Percentiles rank a stretch among this genome's conserved stretches.
Evolutionary conservation across 2,329 filamentous ascomycete genomes (phyloP).

Genomic region (Didymella sp.): DNA sequence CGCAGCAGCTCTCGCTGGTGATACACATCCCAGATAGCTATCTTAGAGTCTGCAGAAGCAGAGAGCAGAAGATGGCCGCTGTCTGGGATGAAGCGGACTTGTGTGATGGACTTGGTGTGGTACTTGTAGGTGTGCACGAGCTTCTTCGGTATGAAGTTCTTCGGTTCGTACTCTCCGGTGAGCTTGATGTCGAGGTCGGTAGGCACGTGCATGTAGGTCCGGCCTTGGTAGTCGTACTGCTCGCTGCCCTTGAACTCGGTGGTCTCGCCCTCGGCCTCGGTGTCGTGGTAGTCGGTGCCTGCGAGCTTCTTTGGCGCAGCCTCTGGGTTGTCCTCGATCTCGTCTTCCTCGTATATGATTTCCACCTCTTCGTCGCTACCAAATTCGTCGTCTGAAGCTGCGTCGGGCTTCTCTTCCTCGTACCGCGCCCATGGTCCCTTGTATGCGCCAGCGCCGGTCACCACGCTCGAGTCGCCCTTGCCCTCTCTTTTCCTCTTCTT

Average conservation of each 20-base stretch:
- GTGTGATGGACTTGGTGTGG: slow-evolving; percentile 81
- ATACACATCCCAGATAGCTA: slow-evolving; percentile 95
- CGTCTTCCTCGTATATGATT: slow-evolving; percentile 78
- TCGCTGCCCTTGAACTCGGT: slow-evolving; percentile 84
- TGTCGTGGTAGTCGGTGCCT: slow-evolving; percentile 60
- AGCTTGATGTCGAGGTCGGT: slow-evolving; percentile 64
- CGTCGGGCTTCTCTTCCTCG: slow-evolving; percentile 72
- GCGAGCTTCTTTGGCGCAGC: slow-evolving; percentile 66
- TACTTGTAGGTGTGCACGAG: slow-evolving; percentile 90
- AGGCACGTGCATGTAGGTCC: slow-evolving; percentile 97
- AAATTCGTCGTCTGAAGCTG: slow-evolving; percentile 66
- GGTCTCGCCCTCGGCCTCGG: slow-evolving; percentile 68
- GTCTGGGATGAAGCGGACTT: slow-evolving; percentile 84
- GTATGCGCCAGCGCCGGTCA: slow-evolving; percentile 87
- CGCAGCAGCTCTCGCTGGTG: slow-evolving; percentile 87
- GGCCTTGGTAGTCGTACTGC: slow-evolving; percentile 89
- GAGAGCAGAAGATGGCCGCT: slow-evolving; percentile 90
- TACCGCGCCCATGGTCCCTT: slow-evolving; percentile 95
- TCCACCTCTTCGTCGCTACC: slow-evolving; percentile 74
- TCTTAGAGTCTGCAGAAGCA: slow-evolving; percentile 85
- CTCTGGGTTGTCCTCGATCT: slow-evolving; percentile 65
- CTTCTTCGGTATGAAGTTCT: slow-evolving; percentile 96
- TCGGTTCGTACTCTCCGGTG: slow-evolving; percentile 76
- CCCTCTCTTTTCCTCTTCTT: slow-evolving; percentile 84
- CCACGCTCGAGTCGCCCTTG: slow-evolving; percentile 82